Percentiles rank a stretch among this genome's conserved stretches.
These are phyloP conservation scores for Marchantia paleacea DNA, from an alignment of 225 moss, liverwort and hornwort species.

Conservation along the genomic window DNA sequence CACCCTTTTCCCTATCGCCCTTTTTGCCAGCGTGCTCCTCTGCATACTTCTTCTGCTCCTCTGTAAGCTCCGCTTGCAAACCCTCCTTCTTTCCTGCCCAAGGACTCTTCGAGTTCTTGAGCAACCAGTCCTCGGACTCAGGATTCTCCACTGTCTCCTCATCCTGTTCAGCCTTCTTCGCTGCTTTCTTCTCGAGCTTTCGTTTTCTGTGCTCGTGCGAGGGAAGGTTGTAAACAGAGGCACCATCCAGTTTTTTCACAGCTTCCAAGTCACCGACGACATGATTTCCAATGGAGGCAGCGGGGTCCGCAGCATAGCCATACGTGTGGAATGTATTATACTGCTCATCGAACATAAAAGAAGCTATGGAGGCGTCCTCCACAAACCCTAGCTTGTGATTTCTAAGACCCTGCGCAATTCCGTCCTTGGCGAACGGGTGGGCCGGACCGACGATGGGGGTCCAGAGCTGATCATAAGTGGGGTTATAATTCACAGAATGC, in stretches of 20 bases:
- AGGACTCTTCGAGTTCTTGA: conserved; percentile 81
- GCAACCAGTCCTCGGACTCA: conserved; percentile 72
- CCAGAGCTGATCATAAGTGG: conserved; percentile 97
- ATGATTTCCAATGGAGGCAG: conserved; percentile 55
- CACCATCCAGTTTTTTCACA: conserved; percentile 53
- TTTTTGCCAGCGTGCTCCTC: conserved; percentile 86
- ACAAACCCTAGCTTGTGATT: conserved; percentile 95
- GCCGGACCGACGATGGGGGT: conserved; percentile 88
- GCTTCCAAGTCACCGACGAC: conserved; percentile 67
- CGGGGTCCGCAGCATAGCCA: conserved; percentile 90
- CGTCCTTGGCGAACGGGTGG: conserved; percentile 88
- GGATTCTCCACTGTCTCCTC: conserved; percentile 77
- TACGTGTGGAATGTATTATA: conserved; percentile 91
- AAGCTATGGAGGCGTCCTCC: conserved; percentile 87
- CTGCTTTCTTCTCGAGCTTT: conserved; percentile 52
- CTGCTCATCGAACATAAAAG: conserved; percentile 96
- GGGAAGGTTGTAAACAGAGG: conserved; percentile 84
- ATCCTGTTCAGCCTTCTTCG: conserved; percentile 37
- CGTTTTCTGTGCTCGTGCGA: conserved; percentile 90
- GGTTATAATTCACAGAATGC: conserved; percentile 79
- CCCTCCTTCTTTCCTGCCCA: conserved; percentile 85
- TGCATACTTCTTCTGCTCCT: conserved; percentile 71
- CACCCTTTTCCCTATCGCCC: conserved; percentile 68
- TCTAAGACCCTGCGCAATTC: conserved; percentile 80
- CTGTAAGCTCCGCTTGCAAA: conserved; percentile 78